phyloP scores from a whole-genome alignment of 2,329 filamentous ascomycete genomes.

The Colletotrichum orbiculare region DNA sequence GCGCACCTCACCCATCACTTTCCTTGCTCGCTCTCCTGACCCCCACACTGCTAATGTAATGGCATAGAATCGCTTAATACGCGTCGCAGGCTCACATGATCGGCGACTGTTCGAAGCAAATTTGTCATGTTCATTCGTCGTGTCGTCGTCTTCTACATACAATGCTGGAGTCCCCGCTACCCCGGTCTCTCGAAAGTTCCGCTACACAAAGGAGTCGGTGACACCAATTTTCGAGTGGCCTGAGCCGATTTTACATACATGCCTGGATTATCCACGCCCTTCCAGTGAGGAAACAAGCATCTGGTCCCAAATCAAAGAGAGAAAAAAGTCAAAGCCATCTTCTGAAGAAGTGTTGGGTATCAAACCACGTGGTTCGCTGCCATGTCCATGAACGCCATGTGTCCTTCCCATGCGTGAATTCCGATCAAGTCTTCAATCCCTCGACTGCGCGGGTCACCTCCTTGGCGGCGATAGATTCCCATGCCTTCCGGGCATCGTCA shows the following conservation, averaged over 20 bases:
- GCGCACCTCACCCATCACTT: background rate
- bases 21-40: no score
- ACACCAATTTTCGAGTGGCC: slow-evolving; percentile 16
- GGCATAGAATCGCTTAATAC: background rate
- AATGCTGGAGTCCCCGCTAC: slow-evolving; percentile 17
- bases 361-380: slow-evolving; percentile 37
- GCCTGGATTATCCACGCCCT: background rate
- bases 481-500: slow-evolving; percentile 72
- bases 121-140: slow-evolving; percentile 33
- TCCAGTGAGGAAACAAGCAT: slow-evolving; percentile 14
- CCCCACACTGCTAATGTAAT: background rate
- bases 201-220: background rate
- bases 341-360: slow-evolving; percentile 36
- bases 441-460: slow-evolving; percentile 83
- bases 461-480: slow-evolving; percentile 80
- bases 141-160: slow-evolving; percentile 33
- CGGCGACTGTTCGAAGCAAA: background rate
- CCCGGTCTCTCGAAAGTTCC: background rate
- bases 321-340: slow-evolving; percentile 31
- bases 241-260: slow-evolving; percentile 20
- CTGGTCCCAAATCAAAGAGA: slow-evolving; percentile 1
- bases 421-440: slow-evolving; percentile 50
- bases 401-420: slow-evolving; percentile 22
- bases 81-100: background rate
- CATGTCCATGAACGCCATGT: slow-evolving; percentile 36